Base-by-base conservation (phyloP, 768 basidiomycete genomes). In the Lactarius quietus region DNA sequence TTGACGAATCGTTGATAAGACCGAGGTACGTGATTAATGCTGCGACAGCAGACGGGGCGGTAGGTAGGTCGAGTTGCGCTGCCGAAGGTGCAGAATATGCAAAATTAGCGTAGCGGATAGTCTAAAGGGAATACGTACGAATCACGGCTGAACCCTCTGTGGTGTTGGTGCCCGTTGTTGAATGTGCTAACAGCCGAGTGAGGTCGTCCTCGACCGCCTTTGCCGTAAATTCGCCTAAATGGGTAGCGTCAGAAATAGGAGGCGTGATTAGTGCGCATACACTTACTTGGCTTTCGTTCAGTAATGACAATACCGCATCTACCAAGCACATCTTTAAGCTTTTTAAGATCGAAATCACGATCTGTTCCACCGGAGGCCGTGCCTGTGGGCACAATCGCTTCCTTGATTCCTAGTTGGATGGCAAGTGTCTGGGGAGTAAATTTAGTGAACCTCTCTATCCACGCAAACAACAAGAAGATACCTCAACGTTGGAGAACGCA, bases 371-470 rank as follows among this genome's bases (percentile, higher is more conserved):
- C 90, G 43, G 85, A 82, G 0, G 78, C 77, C 6, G 90, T 89
- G n/a, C 89, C 89, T 0, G 85, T 85, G 2, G 90, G 81, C 48
- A 98, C 79, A 61, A 98, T 82, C 3, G 93, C 94, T 76, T 99
- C 97, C 74, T 98, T 98, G n/a, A 94, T 92, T 0, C 93, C 95
- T 2, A 98, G 84, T 74, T 99, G 97, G 65, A 98, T 98, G 39
- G 98, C 79, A 38, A 98, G 83, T 2, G 94, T 94, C 96, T 98
- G 71, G 9, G 29, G 15, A 48, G 54, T 15, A 51, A 29, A 43
- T 31, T 35, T 20, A 43, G 67, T 38, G 66, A 53, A 36, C 59
- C 51, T 10, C 29, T n/a, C 33, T 43, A 39, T 20, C 15, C 62
- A 31, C 15, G 38, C 28, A 26, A 39, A 56, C 20, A 17, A 62